These are phyloP conservation scores for Sutorius eximius DNA, from an alignment of 1,284 basidiomycete species.

Conservation along the genomic window DNA sequence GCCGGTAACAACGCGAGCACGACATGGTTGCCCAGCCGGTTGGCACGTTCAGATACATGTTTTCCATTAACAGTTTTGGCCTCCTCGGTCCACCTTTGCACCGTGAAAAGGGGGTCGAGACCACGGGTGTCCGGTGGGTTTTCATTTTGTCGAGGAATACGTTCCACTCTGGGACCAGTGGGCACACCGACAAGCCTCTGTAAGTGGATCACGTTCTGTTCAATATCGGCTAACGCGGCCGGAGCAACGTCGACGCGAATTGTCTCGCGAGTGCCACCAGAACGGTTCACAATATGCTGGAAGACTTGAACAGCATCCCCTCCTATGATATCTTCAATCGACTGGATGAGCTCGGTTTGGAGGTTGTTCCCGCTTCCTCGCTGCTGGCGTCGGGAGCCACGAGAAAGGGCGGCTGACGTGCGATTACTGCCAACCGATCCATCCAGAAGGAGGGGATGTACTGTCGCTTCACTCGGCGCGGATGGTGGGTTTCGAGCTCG, in stretches of 20 bases:
- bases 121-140: constrained; percentile 52
- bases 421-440: constrained; percentile 47
- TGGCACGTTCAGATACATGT: constrained; percentile 66
- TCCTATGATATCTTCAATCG: constrained; percentile 82
- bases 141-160: constrained; percentile 50
- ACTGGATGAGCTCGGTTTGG: constrained; percentile 68
- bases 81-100: constrained; percentile 92
- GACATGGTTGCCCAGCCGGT: constrained; percentile 72
- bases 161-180: constrained; percentile 61
- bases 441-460: constrained; percentile 84
- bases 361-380: constrained; percentile 49
- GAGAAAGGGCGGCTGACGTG: constrained; percentile 44
- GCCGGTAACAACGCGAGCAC: constrained; percentile 80
- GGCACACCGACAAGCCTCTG: constrained; percentile 49
- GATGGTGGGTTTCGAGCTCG: constrained; percentile 50
- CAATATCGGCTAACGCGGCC: constrained; percentile 56
- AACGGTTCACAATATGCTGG: constrained; percentile 71
- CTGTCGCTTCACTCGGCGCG: constrained; percentile 61
- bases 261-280: constrained; percentile 56
- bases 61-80: constrained; percentile 78
- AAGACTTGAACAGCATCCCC: constrained; percentile 81
- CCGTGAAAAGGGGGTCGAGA: constrained; percentile 77
- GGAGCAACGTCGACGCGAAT: constrained; percentile 73
- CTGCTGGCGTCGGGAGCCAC: constrained; percentile 56
- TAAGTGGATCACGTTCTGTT: constrained; percentile 48